Conservation (phyloP, 257 asterid genomes). For the Nicotiana tomentosiformis region DNA sequence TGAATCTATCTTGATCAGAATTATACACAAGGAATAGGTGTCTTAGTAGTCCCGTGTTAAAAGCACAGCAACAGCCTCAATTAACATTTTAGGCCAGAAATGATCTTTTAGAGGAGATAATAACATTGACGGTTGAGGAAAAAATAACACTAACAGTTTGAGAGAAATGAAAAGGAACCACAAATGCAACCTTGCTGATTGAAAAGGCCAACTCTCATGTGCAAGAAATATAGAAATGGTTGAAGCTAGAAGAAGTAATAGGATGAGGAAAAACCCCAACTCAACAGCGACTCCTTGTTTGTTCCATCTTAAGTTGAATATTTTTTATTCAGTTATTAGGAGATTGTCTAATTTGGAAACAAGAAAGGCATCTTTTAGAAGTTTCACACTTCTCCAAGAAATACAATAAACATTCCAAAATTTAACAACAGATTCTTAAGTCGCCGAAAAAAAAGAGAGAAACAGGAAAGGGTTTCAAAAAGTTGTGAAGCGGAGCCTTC, state of each 20-base stretch:
- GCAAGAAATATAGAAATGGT: background rate
- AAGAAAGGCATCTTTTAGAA: background rate
- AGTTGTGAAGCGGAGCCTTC: too few species aligned
- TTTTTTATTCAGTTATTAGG: background rate
- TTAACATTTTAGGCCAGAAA: background rate
- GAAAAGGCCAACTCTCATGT: background rate
- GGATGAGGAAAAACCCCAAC: background rate
- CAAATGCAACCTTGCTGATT: background rate
- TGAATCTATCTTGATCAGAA: background rate
- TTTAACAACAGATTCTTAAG: background rate
- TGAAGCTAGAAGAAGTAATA: background rate
- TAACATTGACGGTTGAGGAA: background rate
- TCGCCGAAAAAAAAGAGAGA: background rate
- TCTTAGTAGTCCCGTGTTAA: background rate
- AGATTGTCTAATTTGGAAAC: background rate
- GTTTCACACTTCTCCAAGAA: background rate
- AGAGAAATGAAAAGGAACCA: background rate
- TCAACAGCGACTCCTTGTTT: background rate
- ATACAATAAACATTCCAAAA: background rate
- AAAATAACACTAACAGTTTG: background rate
- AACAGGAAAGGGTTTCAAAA: background rate
- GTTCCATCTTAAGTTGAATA: background rate
- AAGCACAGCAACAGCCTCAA: background rate
- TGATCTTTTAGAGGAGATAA: background rate
- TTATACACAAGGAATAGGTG: background rate